Conservation (phyloP, 179 eudicot species). For the Corrigiola litoralis region DNA sequence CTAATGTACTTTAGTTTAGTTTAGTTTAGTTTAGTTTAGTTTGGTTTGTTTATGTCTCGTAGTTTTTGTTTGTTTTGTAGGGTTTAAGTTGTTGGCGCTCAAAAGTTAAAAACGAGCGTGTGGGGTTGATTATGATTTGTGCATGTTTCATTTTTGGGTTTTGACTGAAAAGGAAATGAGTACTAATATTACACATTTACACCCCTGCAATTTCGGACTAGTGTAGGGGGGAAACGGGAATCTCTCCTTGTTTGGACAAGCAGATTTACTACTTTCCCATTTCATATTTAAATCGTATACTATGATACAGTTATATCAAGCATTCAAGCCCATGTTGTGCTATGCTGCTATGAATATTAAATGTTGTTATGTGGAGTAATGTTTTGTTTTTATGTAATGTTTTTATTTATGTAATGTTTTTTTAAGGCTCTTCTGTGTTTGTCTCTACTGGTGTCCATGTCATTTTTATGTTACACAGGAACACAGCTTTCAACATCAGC, state of each 20-base stretch:
- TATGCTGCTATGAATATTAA: not conserved
- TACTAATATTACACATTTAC: not conserved
- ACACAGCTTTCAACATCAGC: constrained; percentile 6
- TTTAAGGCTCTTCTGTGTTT: not conserved
- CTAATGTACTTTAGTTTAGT: too few relatives aligned
- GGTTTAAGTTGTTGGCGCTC: constrained; percentile 36
- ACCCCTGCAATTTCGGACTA: constrained; percentile 12
- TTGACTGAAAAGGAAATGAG: not conserved
- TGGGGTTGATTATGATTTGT: constrained; percentile 18
- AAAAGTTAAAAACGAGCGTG: constrained; percentile 23
- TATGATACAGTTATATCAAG: not conserved
- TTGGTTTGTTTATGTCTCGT: too few relatives aligned
- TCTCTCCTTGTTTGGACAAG: constrained; percentile 4
- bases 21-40: too few relatives aligned
- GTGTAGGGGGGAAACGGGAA: not conserved
- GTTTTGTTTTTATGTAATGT: too few relatives aligned
- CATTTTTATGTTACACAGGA: not conserved
- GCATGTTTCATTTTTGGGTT: not conserved
- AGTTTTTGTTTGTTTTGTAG: too few relatives aligned
- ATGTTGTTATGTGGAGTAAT: not conserved
- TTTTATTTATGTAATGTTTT: not conserved
- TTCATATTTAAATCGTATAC: not conserved
- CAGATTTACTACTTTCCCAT: not conserved
- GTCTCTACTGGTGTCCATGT: not conserved
- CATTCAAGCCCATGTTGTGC: not conserved